These are phyloP conservation scores for Acidiella bohemica DNA, from an alignment of 495 filamentous ascomycete species.

Conservation along the genomic window DNA sequence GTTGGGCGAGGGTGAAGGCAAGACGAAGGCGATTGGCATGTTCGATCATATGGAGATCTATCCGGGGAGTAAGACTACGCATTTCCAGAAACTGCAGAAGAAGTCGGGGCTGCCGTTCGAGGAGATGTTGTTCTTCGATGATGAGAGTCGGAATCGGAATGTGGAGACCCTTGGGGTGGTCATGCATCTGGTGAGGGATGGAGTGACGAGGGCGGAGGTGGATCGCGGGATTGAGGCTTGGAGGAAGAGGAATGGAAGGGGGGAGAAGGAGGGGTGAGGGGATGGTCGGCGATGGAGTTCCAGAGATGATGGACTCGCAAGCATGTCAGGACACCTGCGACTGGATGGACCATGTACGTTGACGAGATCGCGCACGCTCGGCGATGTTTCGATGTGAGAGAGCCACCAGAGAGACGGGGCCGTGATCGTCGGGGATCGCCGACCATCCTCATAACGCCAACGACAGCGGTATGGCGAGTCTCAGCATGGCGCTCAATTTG, in stretches of 20 bases:
- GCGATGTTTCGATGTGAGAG: too few relatives aligned
- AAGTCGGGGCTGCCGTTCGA: constrained; percentile 54
- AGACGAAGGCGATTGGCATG: constrained; percentile 45
- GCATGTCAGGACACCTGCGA: too few relatives aligned
- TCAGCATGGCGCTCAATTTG: too few relatives aligned
- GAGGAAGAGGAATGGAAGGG: constrained; percentile 46
- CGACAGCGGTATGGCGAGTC: too few relatives aligned
- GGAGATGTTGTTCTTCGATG: constrained; percentile 95
- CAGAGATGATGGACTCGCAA: too few relatives aligned
- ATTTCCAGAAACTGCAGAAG: constrained; percentile 61
- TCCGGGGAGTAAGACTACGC: constrained; percentile 70
- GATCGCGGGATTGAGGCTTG: constrained; percentile 70
- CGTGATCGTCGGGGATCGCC: too few relatives aligned
- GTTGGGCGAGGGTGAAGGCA: constrained; percentile 31
- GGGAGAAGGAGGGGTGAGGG: constrained; percentile 3
- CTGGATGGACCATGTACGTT: too few relatives aligned
- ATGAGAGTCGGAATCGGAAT: constrained; percentile 75
- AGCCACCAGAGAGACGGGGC: too few relatives aligned
- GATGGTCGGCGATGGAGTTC: too few relatives aligned
- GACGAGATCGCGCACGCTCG: too few relatives aligned
- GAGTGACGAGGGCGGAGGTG: constrained; percentile 64
- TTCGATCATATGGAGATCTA: constrained; percentile 89
- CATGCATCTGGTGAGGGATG: constrained; percentile 68
- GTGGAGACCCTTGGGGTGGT: constrained; percentile 68
- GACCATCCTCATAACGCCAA: too few relatives aligned